Conservation (phyloP, 306 rosid species). For the Cyamopsis tetragonoloba region DNA sequence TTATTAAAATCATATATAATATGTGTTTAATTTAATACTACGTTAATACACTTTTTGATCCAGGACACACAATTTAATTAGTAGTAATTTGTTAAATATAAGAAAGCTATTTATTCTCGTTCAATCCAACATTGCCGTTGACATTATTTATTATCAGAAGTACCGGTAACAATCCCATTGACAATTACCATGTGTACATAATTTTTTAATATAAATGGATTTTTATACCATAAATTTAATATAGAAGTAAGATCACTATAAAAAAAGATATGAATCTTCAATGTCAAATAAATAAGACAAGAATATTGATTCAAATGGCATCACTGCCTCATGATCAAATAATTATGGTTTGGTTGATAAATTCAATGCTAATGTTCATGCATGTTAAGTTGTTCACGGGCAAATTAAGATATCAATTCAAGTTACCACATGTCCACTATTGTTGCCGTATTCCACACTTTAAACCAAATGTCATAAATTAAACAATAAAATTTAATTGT, state of each 20-base stretch:
- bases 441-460: not conserved
- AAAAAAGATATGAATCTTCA: constrained; percentile 10
- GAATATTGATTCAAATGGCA: not conserved
- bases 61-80: too few relatives aligned
- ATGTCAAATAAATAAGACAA: not conserved
- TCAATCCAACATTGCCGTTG: not conserved
- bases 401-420: constrained; percentile 5
- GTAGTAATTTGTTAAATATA: too few relatives aligned
- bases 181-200: too few relatives aligned
- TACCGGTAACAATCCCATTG: too few relatives aligned
- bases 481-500: not conserved
- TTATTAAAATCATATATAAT: too few relatives aligned
- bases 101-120: not conserved
- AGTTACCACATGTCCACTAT: not conserved
- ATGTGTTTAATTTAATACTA: too few relatives aligned
- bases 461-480: not conserved
- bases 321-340: not conserved
- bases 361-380: constrained; percentile 9
- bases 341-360: constrained; percentile 12
- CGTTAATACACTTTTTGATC: too few relatives aligned
- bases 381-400: not conserved
- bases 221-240: not conserved
- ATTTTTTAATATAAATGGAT: not conserved
- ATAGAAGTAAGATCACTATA: not conserved
- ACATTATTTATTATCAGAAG: not conserved